phyloP scores from a whole-genome alignment of 2,329 filamentous ascomycete species.

The Chalaropsis ovoidea region DNA sequence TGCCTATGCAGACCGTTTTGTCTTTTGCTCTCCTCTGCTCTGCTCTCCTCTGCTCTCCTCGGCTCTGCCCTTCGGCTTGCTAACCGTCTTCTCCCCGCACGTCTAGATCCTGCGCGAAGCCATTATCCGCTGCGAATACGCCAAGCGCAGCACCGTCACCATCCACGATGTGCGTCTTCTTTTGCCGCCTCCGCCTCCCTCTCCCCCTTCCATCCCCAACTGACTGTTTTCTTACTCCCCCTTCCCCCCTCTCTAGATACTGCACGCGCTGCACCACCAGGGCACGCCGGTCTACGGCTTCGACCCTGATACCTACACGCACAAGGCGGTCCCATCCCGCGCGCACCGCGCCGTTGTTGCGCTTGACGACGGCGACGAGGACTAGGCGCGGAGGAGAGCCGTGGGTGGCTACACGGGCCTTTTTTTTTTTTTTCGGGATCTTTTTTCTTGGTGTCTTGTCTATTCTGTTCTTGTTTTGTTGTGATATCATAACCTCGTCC shows the following conservation, averaged over 20 bases:
- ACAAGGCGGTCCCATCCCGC: conserved; percentile 27
- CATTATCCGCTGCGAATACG: conserved; percentile 44
- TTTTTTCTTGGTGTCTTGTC: not conserved
- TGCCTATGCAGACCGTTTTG: not conserved
- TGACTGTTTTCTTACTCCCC: not conserved
- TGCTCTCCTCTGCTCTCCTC: no score
- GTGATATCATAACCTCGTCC: conserved; percentile 13
- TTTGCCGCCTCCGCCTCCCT: no score
- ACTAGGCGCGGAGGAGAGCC: no score
- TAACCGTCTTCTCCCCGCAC: not conserved
- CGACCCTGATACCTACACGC: conserved; percentile 36
- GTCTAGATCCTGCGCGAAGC: conserved; percentile 44
- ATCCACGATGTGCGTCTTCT: conserved; percentile 45
- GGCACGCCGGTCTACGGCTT: conserved; percentile 51
- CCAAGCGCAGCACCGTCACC: conserved; percentile 51
- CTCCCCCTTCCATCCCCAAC: no score
- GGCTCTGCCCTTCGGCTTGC: no score
- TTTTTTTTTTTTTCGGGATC: not conserved
- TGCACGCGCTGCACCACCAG: conserved; percentile 41
- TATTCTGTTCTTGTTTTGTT: not conserved
- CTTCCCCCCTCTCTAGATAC: conserved; percentile 37
- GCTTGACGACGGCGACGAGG: not conserved
- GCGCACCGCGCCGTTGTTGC: not conserved
- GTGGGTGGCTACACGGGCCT: not conserved
- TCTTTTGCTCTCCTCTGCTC: no score